phyloP scores from a whole-genome alignment of 2,329 filamentous ascomycete species.

The Xylaria sp. region DNA sequence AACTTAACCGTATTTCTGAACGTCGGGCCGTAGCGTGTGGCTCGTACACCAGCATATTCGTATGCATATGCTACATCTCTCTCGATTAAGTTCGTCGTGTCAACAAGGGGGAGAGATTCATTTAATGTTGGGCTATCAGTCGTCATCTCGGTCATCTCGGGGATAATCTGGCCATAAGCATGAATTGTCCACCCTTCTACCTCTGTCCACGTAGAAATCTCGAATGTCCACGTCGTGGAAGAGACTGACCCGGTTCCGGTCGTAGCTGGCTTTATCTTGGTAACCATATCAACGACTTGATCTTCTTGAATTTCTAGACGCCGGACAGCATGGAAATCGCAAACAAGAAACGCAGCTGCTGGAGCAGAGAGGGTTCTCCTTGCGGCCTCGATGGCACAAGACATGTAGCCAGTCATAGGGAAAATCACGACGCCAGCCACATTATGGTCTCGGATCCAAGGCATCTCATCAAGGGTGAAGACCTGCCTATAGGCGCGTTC shows the following conservation, averaged over 20 bases:
- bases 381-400: constrained; percentile 30
- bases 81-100: constrained; percentile 18
- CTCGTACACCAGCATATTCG: constrained; percentile 17
- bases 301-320: constrained; percentile 47
- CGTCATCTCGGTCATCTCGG: constrained; percentile 35
- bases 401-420: constrained; percentile 35
- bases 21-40: constrained; percentile 43
- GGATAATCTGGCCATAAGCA: constrained; percentile 39
- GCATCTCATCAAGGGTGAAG: constrained; percentile 50
- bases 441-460: constrained; percentile 59
- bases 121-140: constrained; percentile 36
- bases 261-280: constrained; percentile 38
- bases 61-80: constrained; percentile 25
- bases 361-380: constrained; percentile 7
- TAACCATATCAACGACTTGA: constrained; percentile 43
- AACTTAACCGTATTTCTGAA: constrained; percentile 41
- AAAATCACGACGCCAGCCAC: constrained; percentile 45
- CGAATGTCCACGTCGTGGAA: constrained; percentile 26
- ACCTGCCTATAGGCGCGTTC: constrained; percentile 52
- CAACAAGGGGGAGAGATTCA: constrained; percentile 18
- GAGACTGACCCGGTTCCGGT: constrained; percentile 21
- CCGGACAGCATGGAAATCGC: constrained; percentile 32
- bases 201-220: constrained; percentile 42
- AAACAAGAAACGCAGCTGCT: constrained; percentile 20
- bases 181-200: constrained; percentile 41